Evolutionary conservation across 2,329 filamentous ascomycete genomes (phyloP), one percentile per base, ranked within the genome.

Genomic region (Aciculosporium take): DNA sequence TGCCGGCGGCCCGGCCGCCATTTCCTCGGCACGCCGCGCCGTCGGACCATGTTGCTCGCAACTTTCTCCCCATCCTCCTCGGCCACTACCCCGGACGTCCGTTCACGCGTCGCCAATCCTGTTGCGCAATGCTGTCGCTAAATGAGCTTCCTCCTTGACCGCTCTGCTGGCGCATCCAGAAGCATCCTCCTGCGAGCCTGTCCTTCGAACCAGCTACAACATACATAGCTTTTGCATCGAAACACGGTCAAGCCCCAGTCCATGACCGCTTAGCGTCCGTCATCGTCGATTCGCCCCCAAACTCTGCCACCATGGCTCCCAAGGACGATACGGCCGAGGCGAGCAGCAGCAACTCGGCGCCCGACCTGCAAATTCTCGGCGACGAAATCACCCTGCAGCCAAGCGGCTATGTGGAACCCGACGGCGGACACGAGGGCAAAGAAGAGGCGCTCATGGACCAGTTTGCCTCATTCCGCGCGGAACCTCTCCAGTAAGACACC

Each of bases 401-500:
- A 7, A 77, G 77, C 49, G 81, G 80, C 45, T 83, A 74, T 53
- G 67, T 79, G 44, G 72, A 76, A 55, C 64, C 69, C 21, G 57
- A 55, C 32, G 57, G 67, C 45, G 56, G 68, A 46, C 68, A 65
- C 33, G 75, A 69, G 39, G 60, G 52, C 33, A 72, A 72, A 46
- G 82, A 87, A 51, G 73, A 80, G 55, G 78, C 79, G 17, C 65
- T 88, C 50, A 79, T 89, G 65, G 78, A 81, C 59, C 78, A 88
- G 56, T 91, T 91, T 71, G 83, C 84, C 37, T 82, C 87, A 35
- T 95, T 96, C 60, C 79, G 89, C 44, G 69, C 73, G 31, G 74
- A 78, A 48, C 77, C 77, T 24, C 61, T 81, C 13, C 74, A 77
- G 68, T 75, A 61, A 38, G 63, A 49, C 28, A 12, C 25, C 24